Evolutionary conservation across 2,329 filamentous ascomycete species (phyloP), one percentile per base, ranked within the genome.

Genomic region (Pseudopithomyces maydicus): DNA sequence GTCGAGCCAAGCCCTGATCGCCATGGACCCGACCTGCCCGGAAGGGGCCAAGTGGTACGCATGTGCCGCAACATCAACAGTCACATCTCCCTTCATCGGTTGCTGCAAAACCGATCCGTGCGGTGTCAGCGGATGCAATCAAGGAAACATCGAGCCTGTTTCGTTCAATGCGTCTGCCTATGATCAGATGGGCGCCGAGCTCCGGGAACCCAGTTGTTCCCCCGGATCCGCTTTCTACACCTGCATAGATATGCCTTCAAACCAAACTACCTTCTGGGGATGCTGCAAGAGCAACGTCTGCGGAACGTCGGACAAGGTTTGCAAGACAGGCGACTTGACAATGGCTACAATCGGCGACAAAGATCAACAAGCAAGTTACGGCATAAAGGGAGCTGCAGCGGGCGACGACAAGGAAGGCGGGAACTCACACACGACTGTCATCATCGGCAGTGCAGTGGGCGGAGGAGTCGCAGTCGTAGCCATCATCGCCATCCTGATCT

Each of bases 31-130:
- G 19, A 64, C 62, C 11, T 72, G 69, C 56, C 59, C 64, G 8
- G 35, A 53, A 6, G 65, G 65, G 6, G 62, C 63, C 11, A 54
- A 66, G 43, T 72, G 65, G 65, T 72, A 65, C 23, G 64, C 67
- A 6, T 72, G 69, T 39, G 51, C 54, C n/a, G 47, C 38, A 8
- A 55, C 64, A 11, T 61, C 55, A 7, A 42, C 47, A 3, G 42
- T 42, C 38, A n/a, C 17, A 1, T 59, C 70, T 15, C 68, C 65
- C 4, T 80, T 80, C 44, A 68, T 80, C 20, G 78, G 78, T 6
- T 80, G 78, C 61, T 80, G 78, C 61, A 61, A 58, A 10, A 53
- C 57, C 5, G 68, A 79, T 36, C 74, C 77, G 6, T 80, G 78
- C 58, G 46, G 64, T 3, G 79, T 77, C 57, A 52, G 66, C 3